Percentiles rank a stretch among this genome's conserved stretches.
These are phyloP conservation scores for Phialophora verrucosa DNA, from an alignment of 2,329 filamentous ascomycete species.

Conservation along the genomic window DNA sequence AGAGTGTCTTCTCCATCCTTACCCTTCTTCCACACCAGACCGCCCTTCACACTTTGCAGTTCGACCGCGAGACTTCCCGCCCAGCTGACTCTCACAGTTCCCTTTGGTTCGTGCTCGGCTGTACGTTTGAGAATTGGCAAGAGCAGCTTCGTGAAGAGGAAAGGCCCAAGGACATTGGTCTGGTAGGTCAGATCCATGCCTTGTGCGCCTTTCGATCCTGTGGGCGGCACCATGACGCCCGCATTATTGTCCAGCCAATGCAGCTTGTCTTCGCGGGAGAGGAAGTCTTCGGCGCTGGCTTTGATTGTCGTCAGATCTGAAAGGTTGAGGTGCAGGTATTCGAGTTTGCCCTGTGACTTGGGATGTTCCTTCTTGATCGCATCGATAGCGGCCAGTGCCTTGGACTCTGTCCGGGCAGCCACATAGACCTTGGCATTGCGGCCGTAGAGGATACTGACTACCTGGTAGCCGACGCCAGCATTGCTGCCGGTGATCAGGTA, in stretches of 20 bases:
- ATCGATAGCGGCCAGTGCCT: slow-evolving; percentile 48
- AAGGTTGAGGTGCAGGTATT: slow-evolving; percentile 46
- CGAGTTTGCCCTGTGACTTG: slow-evolving; percentile 44
- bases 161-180: slow-evolving; percentile 48
- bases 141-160: slow-evolving; percentile 49
- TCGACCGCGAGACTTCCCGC: slow-evolving; percentile 31
- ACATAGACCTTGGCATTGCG: slow-evolving; percentile 55
- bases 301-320: slow-evolving; percentile 40
- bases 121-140: slow-evolving; percentile 45
- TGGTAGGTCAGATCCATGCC: slow-evolving; percentile 49
- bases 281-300: slow-evolving; percentile 35
- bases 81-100: slow-evolving; percentile 45
- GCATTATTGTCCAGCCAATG: slow-evolving; percentile 43
- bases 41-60: slow-evolving; percentile 17
- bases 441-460: slow-evolving; percentile 49
- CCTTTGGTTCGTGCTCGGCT: slow-evolving; percentile 29
- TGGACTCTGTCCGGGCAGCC: slow-evolving; percentile 50
- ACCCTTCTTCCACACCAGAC: slow-evolving; percentile 26
- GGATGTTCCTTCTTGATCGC: slow-evolving; percentile 45
- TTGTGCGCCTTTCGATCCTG: slow-evolving; percentile 44
- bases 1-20: slow-evolving; percentile 18
- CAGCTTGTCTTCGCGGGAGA: slow-evolving; percentile 42
- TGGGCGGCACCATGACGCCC: slow-evolving; percentile 48
- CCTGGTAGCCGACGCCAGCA: slow-evolving; percentile 50
- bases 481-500: slow-evolving; percentile 49